phyloP scores from a whole-genome alignment of 2,329 filamentous ascomycete species.

The Aspergillus glaucus region DNA sequence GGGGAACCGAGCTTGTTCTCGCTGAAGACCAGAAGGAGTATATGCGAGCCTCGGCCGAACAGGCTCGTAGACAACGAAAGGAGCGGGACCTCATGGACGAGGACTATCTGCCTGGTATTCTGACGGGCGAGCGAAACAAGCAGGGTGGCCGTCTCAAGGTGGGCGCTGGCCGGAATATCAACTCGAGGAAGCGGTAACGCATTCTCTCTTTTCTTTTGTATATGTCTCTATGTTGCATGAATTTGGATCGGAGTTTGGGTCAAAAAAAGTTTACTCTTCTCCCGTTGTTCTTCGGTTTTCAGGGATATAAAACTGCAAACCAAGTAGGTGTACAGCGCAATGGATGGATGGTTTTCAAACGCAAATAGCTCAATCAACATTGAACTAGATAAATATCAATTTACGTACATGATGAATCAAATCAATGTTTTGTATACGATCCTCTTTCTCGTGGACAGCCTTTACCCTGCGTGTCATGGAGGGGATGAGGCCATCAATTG shows the following conservation, averaged over 20 bases:
- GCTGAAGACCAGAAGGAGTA: conserved; percentile 97
- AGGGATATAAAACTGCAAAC: neutral
- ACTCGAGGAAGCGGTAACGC: conserved; percentile 57
- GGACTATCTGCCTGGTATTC: conserved; percentile 78
- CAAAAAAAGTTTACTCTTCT: neutral
- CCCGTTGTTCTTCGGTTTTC: neutral
- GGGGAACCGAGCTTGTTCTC: conserved; percentile 77
- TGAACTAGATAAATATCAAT: no score
- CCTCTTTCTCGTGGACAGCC: no score
- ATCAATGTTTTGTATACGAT: no score
- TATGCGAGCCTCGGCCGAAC: conserved; percentile 55
- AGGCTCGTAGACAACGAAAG: conserved; percentile 53
- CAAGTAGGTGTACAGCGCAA: no score
- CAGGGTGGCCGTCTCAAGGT: conserved; percentile 65
- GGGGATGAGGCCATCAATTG: no score
- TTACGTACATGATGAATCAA: no score
- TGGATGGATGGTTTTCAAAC: no score
- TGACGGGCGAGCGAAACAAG: conserved; percentile 69
- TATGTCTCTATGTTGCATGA: conserved; percentile 9
- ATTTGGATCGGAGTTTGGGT: conserved; percentile 11
- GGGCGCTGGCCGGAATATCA: conserved; percentile 80
- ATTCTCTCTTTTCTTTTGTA: conserved; percentile 8
- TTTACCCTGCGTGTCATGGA: no score
- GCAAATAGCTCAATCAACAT: no score
- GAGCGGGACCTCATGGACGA: conserved; percentile 88